Percentiles rank a stretch among this genome's conserved stretches.
Conservation (phyloP, 2,329 filamentous ascomycete genomes). For the Plectosphaerella cucumerina region DNA sequence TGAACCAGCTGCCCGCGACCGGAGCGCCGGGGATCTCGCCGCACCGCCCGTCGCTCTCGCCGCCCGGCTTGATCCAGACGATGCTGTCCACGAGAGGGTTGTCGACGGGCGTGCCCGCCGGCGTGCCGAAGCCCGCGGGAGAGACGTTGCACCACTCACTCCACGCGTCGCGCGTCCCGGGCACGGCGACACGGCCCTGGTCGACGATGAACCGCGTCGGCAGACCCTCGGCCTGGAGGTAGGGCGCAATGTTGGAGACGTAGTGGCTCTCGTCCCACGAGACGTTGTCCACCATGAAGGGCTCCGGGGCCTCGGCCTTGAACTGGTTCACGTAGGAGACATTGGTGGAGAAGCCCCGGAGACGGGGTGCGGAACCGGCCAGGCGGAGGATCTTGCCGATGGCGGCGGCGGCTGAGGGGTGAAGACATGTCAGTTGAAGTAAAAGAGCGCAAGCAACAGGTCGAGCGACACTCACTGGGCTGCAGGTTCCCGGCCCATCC, state of each 20-base stretch:
- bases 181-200: constrained; percentile 33
- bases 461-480: constrained; percentile 20
- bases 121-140: constrained; percentile 32
- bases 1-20: constrained; percentile 34
- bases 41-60: constrained; percentile 37
- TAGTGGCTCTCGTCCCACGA: constrained; percentile 38
- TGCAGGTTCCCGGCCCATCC: constrained; percentile 35
- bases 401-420: constrained; percentile 32
- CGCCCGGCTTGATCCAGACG: constrained; percentile 41
- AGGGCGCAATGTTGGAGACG: constrained; percentile 29
- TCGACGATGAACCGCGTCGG: constrained; percentile 41
- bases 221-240: constrained; percentile 31
- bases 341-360: constrained; percentile 39
- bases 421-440: constrained; percentile 1
- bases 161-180: constrained; percentile 31
- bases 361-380: constrained; percentile 22
- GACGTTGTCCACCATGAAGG: constrained; percentile 34
- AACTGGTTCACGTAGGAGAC: constrained; percentile 38
- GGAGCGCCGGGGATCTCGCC: constrained; percentile 31
- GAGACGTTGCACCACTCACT: constrained; percentile 40
- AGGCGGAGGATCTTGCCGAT: constrained; percentile 33
- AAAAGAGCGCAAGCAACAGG: neutral
- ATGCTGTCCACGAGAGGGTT: constrained; percentile 34
- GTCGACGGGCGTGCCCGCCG: constrained; percentile 28
- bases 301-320: constrained; percentile 29